Conservation (phyloP, 768 basidiomycete species). For the Boletus eberwhitei region DNA sequence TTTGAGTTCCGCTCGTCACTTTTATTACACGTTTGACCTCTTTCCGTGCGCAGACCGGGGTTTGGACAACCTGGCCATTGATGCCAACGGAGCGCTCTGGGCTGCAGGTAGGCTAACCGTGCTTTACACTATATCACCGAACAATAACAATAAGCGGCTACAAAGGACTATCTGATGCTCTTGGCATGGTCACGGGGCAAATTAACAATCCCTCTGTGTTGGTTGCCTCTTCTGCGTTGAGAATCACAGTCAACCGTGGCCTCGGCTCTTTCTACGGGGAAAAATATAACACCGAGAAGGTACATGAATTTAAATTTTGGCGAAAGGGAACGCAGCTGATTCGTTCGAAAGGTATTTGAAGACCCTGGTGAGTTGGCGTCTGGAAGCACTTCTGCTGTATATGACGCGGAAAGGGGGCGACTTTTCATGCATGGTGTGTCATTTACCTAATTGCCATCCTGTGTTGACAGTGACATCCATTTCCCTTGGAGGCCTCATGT, state of each 20-base stretch:
- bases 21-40: slow-evolving; percentile 3
- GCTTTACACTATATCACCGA: not conserved
- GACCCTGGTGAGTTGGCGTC: slow-evolving; percentile 59
- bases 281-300: slow-evolving; percentile 59
- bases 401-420: slow-evolving; percentile 47
- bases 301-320: slow-evolving; percentile 18
- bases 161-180: slow-evolving; percentile 42
- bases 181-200: slow-evolving; percentile 37
- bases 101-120: slow-evolving; percentile 46
- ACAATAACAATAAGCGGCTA: not conserved
- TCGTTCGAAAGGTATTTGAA: slow-evolving; percentile 53
- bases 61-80: slow-evolving; percentile 62
- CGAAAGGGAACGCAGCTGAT: not conserved
- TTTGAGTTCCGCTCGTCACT: slow-evolving; percentile 23
- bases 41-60: slow-evolving; percentile 37
- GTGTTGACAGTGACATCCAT: slow-evolving; percentile 6
- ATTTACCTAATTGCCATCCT: slow-evolving; percentile 1
- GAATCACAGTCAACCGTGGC: slow-evolving; percentile 53
- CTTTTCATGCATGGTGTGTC: slow-evolving; percentile 59
- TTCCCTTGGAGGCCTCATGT: slow-evolving; percentile 26
- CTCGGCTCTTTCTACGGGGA: slow-evolving; percentile 52
- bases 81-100: slow-evolving; percentile 59
- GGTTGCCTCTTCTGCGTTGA: slow-evolving; percentile 49
- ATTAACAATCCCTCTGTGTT: slow-evolving; percentile 39
- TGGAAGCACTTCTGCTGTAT: slow-evolving; percentile 53